A percentile compares a stretch with the other conserved stretches of the same genome.
phyloP scores from a whole-genome alignment of 2,329 filamentous ascomycete genomes.

The Xylaria multiplex region DNA sequence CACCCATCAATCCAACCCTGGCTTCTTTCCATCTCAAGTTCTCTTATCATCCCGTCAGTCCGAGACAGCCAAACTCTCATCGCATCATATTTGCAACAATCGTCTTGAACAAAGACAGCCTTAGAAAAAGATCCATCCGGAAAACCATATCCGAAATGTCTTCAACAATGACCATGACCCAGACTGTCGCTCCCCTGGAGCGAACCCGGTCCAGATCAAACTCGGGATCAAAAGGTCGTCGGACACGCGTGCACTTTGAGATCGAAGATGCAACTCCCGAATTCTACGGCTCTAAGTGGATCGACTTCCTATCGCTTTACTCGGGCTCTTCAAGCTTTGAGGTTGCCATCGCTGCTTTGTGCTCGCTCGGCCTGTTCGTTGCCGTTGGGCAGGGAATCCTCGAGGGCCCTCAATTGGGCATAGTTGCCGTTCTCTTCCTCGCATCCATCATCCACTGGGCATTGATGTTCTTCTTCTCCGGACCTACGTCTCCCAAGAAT shows the following conservation, averaged over 20 bases:
- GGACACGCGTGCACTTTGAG: slow-evolving; percentile 39
- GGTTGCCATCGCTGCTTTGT: slow-evolving; percentile 38
- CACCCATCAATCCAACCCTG: slow-evolving; percentile 19
- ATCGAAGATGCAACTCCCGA: slow-evolving; percentile 37
- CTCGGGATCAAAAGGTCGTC: slow-evolving; percentile 36
- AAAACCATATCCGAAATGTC: slow-evolving; percentile 30
- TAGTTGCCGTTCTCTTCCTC: slow-evolving; percentile 35
- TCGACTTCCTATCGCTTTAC: slow-evolving; percentile 38
- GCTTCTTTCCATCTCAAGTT: slow-evolving; percentile 8
- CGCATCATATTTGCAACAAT: slow-evolving; percentile 13
- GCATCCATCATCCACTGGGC: slow-evolving; percentile 36
- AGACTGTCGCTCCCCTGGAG: slow-evolving; percentile 32
- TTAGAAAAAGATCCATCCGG: not conserved
- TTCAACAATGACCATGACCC: slow-evolving; percentile 36
- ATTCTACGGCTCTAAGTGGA: slow-evolving; percentile 36
- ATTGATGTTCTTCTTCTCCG: slow-evolving; percentile 35
- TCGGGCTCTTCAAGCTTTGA: slow-evolving; percentile 37
- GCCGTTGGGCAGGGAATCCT: slow-evolving; percentile 36
- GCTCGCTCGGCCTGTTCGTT: slow-evolving; percentile 37
- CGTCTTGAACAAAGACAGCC: not conserved
- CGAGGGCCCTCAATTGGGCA: slow-evolving; percentile 30
- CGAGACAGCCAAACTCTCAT: not conserved
- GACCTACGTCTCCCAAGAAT: slow-evolving; percentile 25
- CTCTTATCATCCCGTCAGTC: slow-evolving; percentile 4
- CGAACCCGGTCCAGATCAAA: slow-evolving; percentile 35